phyloP scores from a whole-genome alignment of 257 asterid genomes.

The Solanum tarijense region DNA sequence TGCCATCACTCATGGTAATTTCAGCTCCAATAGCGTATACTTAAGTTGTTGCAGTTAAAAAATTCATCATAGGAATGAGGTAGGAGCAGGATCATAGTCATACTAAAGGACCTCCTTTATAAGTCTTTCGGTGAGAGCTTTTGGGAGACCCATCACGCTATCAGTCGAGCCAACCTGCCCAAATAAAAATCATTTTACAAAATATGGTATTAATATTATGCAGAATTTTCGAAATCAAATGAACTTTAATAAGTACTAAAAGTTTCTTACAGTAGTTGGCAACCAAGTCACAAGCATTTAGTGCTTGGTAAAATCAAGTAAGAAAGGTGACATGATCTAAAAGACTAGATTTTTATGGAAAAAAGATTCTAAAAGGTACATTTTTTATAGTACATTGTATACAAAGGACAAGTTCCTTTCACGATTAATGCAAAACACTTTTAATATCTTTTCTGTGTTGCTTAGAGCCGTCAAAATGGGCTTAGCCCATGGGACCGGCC shows the following conservation, averaged over 20 bases:
- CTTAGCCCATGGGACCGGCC: rapidly evolving
- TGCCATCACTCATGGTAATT: background rate
- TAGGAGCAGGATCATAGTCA: background rate
- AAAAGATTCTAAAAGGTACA: background rate
- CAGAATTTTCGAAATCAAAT: background rate
- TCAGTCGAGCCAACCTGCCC: constrained; percentile 76
- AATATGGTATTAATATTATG: background rate
- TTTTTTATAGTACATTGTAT: background rate
- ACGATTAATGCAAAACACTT: background rate
- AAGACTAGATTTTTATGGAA: background rate
- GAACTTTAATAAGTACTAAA: background rate
- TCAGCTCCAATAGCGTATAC: background rate
- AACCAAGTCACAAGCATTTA: constrained; percentile 1
- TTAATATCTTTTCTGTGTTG: background rate
- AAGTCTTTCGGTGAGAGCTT: constrained; percentile 51
- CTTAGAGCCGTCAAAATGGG: no score
- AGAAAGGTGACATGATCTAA: background rate
- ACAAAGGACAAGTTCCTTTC: background rate
- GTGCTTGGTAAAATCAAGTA: background rate
- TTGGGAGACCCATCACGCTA: constrained; percentile 96
- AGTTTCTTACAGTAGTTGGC: background rate
- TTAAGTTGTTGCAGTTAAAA: background rate
- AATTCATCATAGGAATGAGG: background rate
- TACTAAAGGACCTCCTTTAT: constrained; percentile 58
- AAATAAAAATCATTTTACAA: background rate